Base-by-base conservation (phyloP, 129 eudicot species). In the Flaveria linearis region DNA sequence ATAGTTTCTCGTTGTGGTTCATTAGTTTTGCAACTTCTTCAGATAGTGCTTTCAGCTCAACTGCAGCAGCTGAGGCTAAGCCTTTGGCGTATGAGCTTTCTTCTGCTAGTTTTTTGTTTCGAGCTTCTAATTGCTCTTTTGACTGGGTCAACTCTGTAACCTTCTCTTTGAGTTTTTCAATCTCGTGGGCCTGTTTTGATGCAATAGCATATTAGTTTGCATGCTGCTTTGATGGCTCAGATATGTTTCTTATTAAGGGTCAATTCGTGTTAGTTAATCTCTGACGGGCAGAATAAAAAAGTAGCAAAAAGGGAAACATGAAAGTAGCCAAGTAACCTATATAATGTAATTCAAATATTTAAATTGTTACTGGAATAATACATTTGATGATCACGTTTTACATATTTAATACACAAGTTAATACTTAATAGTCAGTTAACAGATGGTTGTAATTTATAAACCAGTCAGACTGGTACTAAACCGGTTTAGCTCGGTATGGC, bases 31-130 rank as follows among this genome's bases (percentile, higher is more conserved):
- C 74, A 51, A 94, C 96, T 84, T 94, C 99, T 82, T 94, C 99
- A 2, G 99, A 94, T 28, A 94, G 79, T 46, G 97, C 96, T 80
- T 94, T 94, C 16, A 94, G 80, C 73, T 94, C 99, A 14, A 91
- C 99, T 25, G 99, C 99, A 26, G 99, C 99, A 0, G 99, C 99
- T 41, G 99, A 94, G 66, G 99, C 99, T 72, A 94, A 73, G 26
- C 97, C 99, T 86, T 94, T 94, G 68, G 99, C 99, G 47, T 94
- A 94, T 79, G 97, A 82, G 79, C 97, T 87, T 64, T 94, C 99
- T 70, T 94, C 97, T 36, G 96, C 99, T 20, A 94, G 89, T 73
- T 91, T 89, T 78, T 82, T 86, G 83, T 91, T 94, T 30, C 86
- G 89, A 18, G 78, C 68, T 77, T 88, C 96, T 63, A 91, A 80